Evolutionary conservation across 257 asterid species (phyloP).

Genomic region (Capsicum baccatum): DNA sequence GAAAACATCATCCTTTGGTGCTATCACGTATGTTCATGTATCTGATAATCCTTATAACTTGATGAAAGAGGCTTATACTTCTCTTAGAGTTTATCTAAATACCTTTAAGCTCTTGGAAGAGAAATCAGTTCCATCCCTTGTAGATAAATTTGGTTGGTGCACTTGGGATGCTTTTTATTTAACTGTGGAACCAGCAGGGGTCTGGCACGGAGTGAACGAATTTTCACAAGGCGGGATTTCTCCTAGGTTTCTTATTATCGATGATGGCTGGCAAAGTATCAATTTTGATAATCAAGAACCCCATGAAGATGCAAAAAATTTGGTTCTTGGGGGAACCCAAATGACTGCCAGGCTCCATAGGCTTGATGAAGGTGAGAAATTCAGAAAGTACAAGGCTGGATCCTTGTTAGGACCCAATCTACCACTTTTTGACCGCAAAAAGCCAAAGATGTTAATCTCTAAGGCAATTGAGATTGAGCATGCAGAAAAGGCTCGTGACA

Average conservation of each 20-base stretch:
- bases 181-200: conserved; percentile 61
- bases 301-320: conserved; percentile 44
- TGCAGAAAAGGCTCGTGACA: conserved; percentile 65
- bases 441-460: conserved; percentile 61
- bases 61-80: conserved; percentile 37
- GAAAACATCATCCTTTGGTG: conserved; percentile 1
- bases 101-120: conserved; percentile 30
- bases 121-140: conserved; percentile 51
- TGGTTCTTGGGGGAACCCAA: conserved; percentile 49
- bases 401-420: conserved; percentile 46
- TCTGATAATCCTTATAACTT: conserved; percentile 37
- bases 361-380: conserved; percentile 21
- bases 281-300: conserved; percentile 46
- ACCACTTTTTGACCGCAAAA: conserved; percentile 60
- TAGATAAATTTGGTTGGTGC: conserved; percentile 85
- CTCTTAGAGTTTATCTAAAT: conserved; percentile 36
- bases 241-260: conserved; percentile 67
- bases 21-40: not conserved
- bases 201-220: conserved; percentile 57
- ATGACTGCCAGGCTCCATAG: conserved; percentile 45
- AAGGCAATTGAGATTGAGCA: conserved; percentile 78
- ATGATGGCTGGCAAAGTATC: conserved; percentile 88
- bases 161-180: conserved; percentile 83
- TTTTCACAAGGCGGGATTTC: conserved; percentile 26
- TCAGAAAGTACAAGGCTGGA: conserved; percentile 47